Evolutionary conservation across 345 rosid genomes (phyloP).

Genomic region (Psidium guajava): DNA sequence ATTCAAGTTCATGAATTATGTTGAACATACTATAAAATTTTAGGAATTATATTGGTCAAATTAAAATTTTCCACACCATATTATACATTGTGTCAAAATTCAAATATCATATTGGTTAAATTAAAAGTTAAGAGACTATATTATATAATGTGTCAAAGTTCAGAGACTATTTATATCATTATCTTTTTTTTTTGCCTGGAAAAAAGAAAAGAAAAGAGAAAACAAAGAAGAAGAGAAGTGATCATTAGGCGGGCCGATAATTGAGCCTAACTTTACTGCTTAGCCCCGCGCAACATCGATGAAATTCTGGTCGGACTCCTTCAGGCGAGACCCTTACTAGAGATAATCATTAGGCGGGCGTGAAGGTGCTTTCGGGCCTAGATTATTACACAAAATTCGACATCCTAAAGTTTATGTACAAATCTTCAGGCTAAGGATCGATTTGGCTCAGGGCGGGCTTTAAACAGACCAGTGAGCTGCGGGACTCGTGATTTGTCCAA

Average conservation of each 20-base stretch:
- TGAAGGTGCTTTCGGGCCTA: fast-evolving
- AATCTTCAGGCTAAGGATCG: background rate
- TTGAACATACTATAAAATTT: too few species aligned
- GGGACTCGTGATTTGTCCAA: fast-evolving
- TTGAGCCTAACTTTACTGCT: background rate
- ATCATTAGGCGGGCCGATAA: background rate
- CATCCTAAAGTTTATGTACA: background rate
- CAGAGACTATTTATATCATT: too few species aligned
- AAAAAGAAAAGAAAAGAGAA: background rate
- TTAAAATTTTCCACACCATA: too few species aligned
- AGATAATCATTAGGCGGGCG: fast-evolving
- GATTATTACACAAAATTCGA: fast-evolving
- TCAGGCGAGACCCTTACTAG: background rate
- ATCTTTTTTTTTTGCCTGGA: too few species aligned
- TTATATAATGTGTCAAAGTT: too few species aligned
- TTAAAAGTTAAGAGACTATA: too few species aligned
- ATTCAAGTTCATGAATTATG: too few species aligned
- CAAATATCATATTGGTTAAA: too few species aligned
- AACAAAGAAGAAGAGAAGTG: background rate
- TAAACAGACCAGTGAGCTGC: background rate
- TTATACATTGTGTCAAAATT: too few species aligned
- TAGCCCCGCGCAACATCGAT: too few species aligned
- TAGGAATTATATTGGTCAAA: too few species aligned
- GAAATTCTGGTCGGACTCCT: background rate
- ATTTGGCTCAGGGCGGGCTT: fast-evolving